Evolutionary conservation across 1,284 basidiomycete genomes (phyloP).

Genomic region (Cryptococcus sp.): DNA sequence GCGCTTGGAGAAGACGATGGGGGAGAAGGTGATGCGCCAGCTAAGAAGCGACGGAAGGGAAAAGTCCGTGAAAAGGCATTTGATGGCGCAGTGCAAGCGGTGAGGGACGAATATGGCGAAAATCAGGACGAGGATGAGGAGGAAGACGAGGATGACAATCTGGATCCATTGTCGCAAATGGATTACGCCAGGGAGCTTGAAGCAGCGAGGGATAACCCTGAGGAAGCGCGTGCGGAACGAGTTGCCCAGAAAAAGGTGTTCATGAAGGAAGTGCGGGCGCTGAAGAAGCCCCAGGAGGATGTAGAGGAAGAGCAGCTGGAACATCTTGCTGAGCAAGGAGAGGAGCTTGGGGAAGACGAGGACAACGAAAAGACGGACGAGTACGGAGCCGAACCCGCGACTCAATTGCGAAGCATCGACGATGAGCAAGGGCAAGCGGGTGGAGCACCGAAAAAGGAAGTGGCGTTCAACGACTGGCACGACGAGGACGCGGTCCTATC

Average conservation of each 20-base stretch:
- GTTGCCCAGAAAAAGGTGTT: constrained; percentile 13
- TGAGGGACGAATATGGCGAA: constrained; percentile 7
- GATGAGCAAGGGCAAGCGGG: constrained; percentile 7
- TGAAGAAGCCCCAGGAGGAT: constrained; percentile 10
- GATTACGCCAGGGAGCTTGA: constrained; percentile 64
- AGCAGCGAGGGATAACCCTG: constrained; percentile 28
- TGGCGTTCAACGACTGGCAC: constrained; percentile 34
- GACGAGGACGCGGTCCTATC: constrained; percentile 33
- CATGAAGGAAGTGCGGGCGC: constrained; percentile 18
- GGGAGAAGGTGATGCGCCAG: constrained; percentile 8
- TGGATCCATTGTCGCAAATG: constrained; percentile 23
- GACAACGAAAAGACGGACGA: constrained; percentile 13
- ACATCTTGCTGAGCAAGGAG: constrained; percentile 16
- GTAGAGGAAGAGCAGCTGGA: constrained; percentile 57
- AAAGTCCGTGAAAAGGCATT: constrained; percentile 43
- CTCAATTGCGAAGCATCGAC: constrained; percentile 13
- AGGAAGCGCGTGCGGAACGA: constrained; percentile 21
- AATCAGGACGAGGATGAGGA: constrained; percentile 44
- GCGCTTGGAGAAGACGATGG: constrained; percentile 26
- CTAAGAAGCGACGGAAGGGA: constrained; percentile 5
- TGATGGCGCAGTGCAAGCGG: constrained; percentile 20
- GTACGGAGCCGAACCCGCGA: constrained; percentile 2
- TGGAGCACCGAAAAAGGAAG: constrained; percentile 2
- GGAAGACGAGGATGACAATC: constrained; percentile 53
- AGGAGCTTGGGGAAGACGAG: constrained; percentile 15